phyloP scores from a whole-genome alignment of 306 rosid genomes.

The Begonia masoniana region DNA sequence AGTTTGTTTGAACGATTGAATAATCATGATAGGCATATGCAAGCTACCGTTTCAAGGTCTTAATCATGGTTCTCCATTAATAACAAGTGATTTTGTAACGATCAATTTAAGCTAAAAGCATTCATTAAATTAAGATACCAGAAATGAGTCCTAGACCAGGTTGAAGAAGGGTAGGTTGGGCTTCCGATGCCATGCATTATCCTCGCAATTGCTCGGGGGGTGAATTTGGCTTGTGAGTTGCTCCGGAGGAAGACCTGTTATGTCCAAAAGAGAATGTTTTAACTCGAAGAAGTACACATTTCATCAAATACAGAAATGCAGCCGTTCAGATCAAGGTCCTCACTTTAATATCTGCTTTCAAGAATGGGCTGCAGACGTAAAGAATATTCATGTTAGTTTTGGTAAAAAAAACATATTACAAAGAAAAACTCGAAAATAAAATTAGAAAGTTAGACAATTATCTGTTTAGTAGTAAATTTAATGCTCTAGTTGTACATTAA shows the following conservation, averaged over 20 bases:
- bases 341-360: slow-evolving; percentile 89
- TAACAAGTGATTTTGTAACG: neutral
- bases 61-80: neutral
- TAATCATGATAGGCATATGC: neutral
- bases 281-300: slow-evolving; percentile 7
- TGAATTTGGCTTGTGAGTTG: slow-evolving; percentile 68
- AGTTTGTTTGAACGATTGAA: neutral
- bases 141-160: slow-evolving; percentile 84
- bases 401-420: too few relatives aligned
- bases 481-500: too few relatives aligned
- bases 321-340: slow-evolving; percentile 13
- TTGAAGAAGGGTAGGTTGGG: slow-evolving; percentile 76
- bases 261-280: slow-evolving; percentile 17
- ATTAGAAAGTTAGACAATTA: too few relatives aligned
- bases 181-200: slow-evolving; percentile 92
- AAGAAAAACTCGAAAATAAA: too few relatives aligned
- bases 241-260: slow-evolving; percentile 73
- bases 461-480: too few relatives aligned
- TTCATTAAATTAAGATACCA: slow-evolving; percentile 32
- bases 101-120: neutral
- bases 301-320: slow-evolving; percentile 11
- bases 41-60: neutral
- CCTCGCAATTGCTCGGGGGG: slow-evolving; percentile 92
- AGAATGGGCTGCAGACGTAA: slow-evolving; percentile 56
- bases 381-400: too few relatives aligned